These are phyloP conservation scores for Blakeslea trispora DNA, from an alignment of 371 early-diverging fungal species.

Conservation along the genomic window DNA sequence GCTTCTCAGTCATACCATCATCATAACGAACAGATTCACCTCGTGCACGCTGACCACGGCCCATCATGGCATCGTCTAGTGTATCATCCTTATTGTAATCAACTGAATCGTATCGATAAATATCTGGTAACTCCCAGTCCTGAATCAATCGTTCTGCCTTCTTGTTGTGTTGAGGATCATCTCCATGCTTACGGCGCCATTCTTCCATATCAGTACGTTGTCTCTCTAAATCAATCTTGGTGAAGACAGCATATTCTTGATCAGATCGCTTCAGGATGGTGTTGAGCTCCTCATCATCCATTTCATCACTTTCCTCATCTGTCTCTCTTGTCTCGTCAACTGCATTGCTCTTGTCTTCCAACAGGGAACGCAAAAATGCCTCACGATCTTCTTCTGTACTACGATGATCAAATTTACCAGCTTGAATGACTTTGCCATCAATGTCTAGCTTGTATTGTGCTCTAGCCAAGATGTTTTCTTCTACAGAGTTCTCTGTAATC, in stretches of 20 bases:
- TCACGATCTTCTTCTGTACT: conserved; percentile 94
- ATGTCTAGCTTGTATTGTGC: conserved; percentile 96
- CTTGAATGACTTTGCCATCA: conserved; percentile 98
- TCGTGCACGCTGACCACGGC: conserved; percentile 72
- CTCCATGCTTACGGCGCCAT: conserved; percentile 29
- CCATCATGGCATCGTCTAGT: conserved; percentile 36
- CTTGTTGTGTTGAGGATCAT: conserved; percentile 37
- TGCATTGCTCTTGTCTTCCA: conserved; percentile 69
- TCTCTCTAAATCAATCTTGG: conserved; percentile 48
- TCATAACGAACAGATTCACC: conserved; percentile 77
- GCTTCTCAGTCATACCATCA: conserved; percentile 94
- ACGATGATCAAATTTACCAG: conserved; percentile 98
- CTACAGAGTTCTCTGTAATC: conserved; percentile 93
- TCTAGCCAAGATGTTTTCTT: conserved; percentile 94
- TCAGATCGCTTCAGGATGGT: conserved; percentile 43
- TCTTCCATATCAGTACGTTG: conserved; percentile 33
- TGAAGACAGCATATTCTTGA: conserved; percentile 35
- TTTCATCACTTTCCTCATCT: conserved; percentile 59
- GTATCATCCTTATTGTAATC: conserved; percentile 50
- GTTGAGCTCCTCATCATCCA: conserved; percentile 71
- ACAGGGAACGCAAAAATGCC: conserved; percentile 75
- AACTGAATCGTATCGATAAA: conserved; percentile 68
- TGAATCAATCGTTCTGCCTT: conserved; percentile 76
- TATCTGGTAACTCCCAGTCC: conserved; percentile 85
- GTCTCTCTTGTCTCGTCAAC: conserved; percentile 65